These are phyloP conservation scores for Alternaria sp. DNA, from an alignment of 2,329 filamentous ascomycete species.

Conservation along the genomic window DNA sequence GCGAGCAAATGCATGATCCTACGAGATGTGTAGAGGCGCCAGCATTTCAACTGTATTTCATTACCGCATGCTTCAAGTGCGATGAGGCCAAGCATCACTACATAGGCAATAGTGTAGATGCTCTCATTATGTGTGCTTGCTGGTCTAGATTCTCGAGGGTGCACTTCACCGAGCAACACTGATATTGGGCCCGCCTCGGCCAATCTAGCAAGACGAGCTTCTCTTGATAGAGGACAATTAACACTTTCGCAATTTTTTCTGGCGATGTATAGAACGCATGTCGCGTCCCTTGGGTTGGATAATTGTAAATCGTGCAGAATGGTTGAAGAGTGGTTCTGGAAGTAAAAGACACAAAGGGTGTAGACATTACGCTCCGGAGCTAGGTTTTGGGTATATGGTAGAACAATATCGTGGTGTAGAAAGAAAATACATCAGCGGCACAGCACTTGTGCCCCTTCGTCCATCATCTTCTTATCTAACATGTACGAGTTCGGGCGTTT, in stretches of 20 bases:
- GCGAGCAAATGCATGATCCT: not conserved
- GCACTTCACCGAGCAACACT: too few relatives aligned
- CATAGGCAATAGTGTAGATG: too few relatives aligned
- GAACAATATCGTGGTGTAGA: not conserved
- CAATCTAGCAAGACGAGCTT: too few relatives aligned
- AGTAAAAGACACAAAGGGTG: not conserved
- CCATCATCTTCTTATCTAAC: not conserved
- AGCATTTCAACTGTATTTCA: not conserved
- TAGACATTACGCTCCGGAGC: not conserved
- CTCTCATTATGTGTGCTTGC: too few relatives aligned
- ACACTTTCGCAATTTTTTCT: not conserved
- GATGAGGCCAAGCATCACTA: too few relatives aligned
- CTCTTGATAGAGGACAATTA: too few relatives aligned
- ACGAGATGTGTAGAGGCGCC: not conserved
- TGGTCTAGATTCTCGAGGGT: too few relatives aligned
- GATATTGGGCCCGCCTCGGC: too few relatives aligned
- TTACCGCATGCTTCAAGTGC: not conserved
- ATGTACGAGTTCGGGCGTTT: constrained; percentile 17
- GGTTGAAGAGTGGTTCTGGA: not conserved
- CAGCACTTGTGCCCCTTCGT: not conserved
- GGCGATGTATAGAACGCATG: not conserved
- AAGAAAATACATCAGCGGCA: not conserved
- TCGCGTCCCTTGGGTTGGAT: not conserved
- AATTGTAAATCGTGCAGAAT: not conserved
- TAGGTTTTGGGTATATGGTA: not conserved